These are phyloP conservation scores for Clarireedia monteithiana DNA, from an alignment of 2,329 filamentous ascomycete species.

Conservation along the genomic window DNA sequence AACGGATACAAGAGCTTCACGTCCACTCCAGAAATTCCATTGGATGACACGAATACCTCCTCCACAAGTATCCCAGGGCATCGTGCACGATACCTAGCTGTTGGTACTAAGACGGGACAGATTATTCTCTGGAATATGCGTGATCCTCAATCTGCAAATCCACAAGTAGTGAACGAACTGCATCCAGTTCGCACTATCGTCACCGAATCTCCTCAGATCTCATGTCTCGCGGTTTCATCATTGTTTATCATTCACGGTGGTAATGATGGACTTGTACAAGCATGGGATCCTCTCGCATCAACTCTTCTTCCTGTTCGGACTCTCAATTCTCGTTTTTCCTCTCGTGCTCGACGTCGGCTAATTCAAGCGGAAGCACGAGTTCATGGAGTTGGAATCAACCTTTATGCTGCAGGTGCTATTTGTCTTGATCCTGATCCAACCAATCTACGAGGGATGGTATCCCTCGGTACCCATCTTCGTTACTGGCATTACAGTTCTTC, in stretches of 20 bases:
- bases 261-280: slow-evolving; percentile 89
- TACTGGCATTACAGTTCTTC: slow-evolving; percentile 94
- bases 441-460: slow-evolving; percentile 74
- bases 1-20: slow-evolving; percentile 35
- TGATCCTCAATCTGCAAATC: slow-evolving; percentile 47
- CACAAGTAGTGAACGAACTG: slow-evolving; percentile 49
- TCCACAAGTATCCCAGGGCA: slow-evolving; percentile 70
- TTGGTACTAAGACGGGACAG: slow-evolving; percentile 72
- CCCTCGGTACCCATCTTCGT: slow-evolving; percentile 77
- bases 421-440: slow-evolving; percentile 83
- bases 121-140: slow-evolving; percentile 82
- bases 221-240: slow-evolving; percentile 73
- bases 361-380: slow-evolving; percentile 60
- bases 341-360: slow-evolving; percentile 69
- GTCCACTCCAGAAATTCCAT: slow-evolving; percentile 22
- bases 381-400: slow-evolving; percentile 62
- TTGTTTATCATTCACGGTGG: slow-evolving; percentile 89
- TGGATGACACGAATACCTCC: slow-evolving; percentile 14
- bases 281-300: slow-evolving; percentile 92
- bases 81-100: slow-evolving; percentile 69
- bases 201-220: slow-evolving; percentile 84
- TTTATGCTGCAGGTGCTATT: slow-evolving; percentile 76
- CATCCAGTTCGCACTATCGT: slow-evolving; percentile 73
- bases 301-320: slow-evolving; percentile 71
- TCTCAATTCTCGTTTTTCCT: slow-evolving; percentile 76